Evolutionary conservation across 768 basidiomycete species (phyloP).

Genomic region (Mycena latifolia): DNA sequence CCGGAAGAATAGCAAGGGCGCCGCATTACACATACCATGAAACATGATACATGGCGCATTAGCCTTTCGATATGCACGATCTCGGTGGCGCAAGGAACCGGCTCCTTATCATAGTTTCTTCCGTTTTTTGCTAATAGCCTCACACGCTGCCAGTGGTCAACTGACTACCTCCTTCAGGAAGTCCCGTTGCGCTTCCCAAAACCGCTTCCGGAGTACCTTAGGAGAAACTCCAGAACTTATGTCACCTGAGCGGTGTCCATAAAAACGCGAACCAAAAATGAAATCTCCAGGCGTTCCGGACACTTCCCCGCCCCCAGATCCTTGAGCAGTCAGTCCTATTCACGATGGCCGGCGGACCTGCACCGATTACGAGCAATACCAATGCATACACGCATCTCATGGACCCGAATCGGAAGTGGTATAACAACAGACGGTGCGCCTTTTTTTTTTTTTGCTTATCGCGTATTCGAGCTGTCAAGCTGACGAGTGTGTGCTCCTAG

Average conservation of each 20-base stretch:
- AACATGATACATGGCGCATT: not conserved
- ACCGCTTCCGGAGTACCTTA: slow-evolving; percentile 34
- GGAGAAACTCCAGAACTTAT: slow-evolving; percentile 38
- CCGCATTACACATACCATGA: not conserved
- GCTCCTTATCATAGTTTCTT: not conserved
- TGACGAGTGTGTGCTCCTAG: slow-evolving; percentile 45
- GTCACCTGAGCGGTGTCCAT: slow-evolving; percentile 40
- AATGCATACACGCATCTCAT: slow-evolving; percentile 65
- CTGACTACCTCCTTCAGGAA: slow-evolving; percentile 16
- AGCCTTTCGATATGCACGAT: no score
- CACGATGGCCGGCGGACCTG: slow-evolving; percentile 70
- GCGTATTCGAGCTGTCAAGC: no score
- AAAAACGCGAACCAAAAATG: slow-evolving; percentile 41
- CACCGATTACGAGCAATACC: slow-evolving; percentile 46
- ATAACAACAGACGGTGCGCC: slow-evolving; percentile 78
- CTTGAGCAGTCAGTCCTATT: slow-evolving; percentile 38
- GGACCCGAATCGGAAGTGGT: slow-evolving; percentile 79
- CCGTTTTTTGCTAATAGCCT: not conserved
- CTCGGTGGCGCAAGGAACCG: not conserved
- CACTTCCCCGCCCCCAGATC: slow-evolving; percentile 46
- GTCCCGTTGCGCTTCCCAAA: not conserved
- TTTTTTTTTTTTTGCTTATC: not conserved
- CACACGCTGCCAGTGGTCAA: slow-evolving; percentile 5
- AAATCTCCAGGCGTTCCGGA: slow-evolving; percentile 40
- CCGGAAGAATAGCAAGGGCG: not conserved